Base-by-base conservation (phyloP, 768 basidiomycete species). In the Lentinus brumalis region DNA sequence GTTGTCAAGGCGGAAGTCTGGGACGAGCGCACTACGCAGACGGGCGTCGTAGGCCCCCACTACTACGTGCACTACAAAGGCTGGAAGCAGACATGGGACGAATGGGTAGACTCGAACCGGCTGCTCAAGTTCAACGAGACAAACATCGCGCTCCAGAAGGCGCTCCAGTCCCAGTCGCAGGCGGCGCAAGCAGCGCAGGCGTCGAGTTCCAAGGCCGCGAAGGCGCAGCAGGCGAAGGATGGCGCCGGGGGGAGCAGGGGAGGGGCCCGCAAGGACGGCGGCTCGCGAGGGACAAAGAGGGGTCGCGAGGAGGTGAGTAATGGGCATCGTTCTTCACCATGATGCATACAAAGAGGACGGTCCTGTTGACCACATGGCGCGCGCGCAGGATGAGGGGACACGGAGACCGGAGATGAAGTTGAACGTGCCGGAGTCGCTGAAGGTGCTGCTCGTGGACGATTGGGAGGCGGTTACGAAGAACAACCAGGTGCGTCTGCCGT, bases 61-160 rank as follows among this genome's bases (percentile, higher is more conserved):
- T 98, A 93, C 75, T 88, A 91, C 62, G 96, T 99, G 41, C 97
- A 99, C 74, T 99, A 99, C 81, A 97, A 98, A 75, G 97, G 97
- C 9, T 99, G 97, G 97, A 99, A 98, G 73, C 91, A 94, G 74
- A 96, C 93, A 94, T 98, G 95, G 94, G 95, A 97, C 77, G 96
- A 98, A 79, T 98, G 94, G 94, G 96, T 98, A 0, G 91, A 92
- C 2, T 81, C 84, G 26, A 71, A 71, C 26, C 88, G 97, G 5
- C 78, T 98, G 35, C 82, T 97, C 63, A 97, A 98, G 74, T 81
- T 82, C 69, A 92, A 89, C 70, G 93, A 96, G 61, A 78, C 81
- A 45, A 94, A 93, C 68, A 78, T 96, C 38, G 81, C 82, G 26
- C 76, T 86, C 63, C 95, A 98, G 71, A 92, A 94, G 72, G 74